phyloP scores from a whole-genome alignment of 768 basidiomycete species.

The Auricularia sp. region DNA sequence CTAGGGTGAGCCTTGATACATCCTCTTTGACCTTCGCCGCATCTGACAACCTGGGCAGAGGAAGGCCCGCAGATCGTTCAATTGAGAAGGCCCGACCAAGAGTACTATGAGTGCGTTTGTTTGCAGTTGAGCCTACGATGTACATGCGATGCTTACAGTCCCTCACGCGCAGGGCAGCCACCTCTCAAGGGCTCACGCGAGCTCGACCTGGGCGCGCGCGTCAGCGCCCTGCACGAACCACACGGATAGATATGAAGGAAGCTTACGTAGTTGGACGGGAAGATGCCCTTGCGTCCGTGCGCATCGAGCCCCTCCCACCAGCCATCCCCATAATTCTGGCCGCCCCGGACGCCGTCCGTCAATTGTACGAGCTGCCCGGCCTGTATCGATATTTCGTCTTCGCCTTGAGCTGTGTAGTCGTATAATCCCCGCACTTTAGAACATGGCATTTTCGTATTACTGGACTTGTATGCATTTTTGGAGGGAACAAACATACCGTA shows the following conservation, averaged over 20 bases:
- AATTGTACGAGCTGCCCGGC: slow-evolving; percentile 58
- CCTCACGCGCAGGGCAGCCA: neutral
- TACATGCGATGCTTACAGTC: neutral
- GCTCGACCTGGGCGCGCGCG: slow-evolving; percentile 34
- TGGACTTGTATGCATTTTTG: neutral
- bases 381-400: slow-evolving; percentile 54
- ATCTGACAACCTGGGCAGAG: no score
- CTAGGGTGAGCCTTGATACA: neutral
- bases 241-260: slow-evolving; percentile 1
- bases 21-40: no score
- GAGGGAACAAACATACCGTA: slow-evolving; percentile 1
- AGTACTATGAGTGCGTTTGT: no score
- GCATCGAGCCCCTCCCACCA: slow-evolving; percentile 81
- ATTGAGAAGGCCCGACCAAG: no score
- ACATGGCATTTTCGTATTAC: neutral
- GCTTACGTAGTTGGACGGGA: slow-evolving; percentile 83
- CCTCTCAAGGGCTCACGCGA: slow-evolving; percentile 21
- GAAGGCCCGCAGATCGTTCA: no score
- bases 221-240: slow-evolving; percentile 5
- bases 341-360: slow-evolving; percentile 48
- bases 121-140: no score
- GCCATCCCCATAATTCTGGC: slow-evolving; percentile 60
- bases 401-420: slow-evolving; percentile 61
- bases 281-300: slow-evolving; percentile 61
- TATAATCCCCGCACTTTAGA: slow-evolving; percentile 69